Percentiles rank a stretch among this genome's conserved stretches.
Conservation (phyloP, 495 filamentous ascomycete species). For the Aeminium ludgeri region DNA sequence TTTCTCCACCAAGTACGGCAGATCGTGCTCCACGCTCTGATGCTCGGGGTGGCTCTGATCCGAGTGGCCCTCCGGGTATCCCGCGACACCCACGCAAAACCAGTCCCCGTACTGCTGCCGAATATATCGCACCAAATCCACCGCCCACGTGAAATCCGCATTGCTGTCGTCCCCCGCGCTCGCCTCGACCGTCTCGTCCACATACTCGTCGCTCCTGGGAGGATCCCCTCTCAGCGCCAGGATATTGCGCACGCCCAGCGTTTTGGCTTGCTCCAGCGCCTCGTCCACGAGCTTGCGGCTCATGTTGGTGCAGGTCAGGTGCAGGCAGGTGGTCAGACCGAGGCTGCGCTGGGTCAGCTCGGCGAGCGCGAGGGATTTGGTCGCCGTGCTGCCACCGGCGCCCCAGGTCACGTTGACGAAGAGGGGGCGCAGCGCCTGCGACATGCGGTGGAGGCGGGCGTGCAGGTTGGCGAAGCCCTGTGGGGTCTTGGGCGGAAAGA, state of each 20-base stretch:
- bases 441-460: constrained; percentile 88
- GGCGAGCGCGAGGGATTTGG: constrained; percentile 80
- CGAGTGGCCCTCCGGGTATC: constrained; percentile 92
- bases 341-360: constrained; percentile 89
- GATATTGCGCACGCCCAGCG: constrained; percentile 85
- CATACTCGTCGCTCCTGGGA: constrained; percentile 75
- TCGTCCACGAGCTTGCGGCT: constrained; percentile 69
- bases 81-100: constrained; percentile 90
- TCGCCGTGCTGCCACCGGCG: constrained; percentile 78
- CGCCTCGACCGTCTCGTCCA: constrained; percentile 25
- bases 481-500: constrained; percentile 90
- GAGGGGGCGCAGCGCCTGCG: constrained; percentile 68
- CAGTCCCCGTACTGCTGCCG: constrained; percentile 72
- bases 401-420: constrained; percentile 99
- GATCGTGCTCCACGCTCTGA: constrained; percentile 62
- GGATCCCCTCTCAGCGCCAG: constrained; percentile 88
- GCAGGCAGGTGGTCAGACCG: constrained; percentile 83
- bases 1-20: constrained; percentile 87
- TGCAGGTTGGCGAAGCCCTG: constrained; percentile 83
- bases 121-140: constrained; percentile 85
- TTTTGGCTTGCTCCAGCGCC: constrained; percentile 80
- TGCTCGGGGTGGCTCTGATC: constrained; percentile 66
- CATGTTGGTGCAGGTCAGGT: constrained; percentile 98
- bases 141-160: constrained; percentile 73
- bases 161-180: constrained; percentile 44